A percentile compares a stretch with the other conserved stretches of the same genome.
Evolutionary conservation across 2,329 filamentous ascomycete genomes (phyloP).

Genomic region (Xylariomycetidae sp.): DNA sequence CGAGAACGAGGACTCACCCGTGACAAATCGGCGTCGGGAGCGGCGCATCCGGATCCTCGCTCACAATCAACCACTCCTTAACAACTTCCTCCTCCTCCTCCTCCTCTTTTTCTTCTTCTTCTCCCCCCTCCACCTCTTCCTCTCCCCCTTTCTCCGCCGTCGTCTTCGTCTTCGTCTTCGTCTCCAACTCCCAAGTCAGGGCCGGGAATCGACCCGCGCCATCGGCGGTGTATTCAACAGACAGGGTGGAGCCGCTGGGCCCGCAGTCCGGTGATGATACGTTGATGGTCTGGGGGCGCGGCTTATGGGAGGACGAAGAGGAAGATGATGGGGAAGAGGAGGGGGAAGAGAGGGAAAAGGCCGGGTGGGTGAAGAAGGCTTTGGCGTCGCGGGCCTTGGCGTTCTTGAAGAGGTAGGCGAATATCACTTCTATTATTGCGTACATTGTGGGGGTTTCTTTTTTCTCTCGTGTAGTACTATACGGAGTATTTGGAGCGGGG

Average conservation of each 20-base stretch:
- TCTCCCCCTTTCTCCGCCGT: too few species aligned
- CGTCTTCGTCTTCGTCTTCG: too few species aligned
- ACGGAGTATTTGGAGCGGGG: too few species aligned
- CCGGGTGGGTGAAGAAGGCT: slow-evolving; percentile 31
- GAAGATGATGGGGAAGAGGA: too few species aligned
- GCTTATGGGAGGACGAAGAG: too few species aligned
- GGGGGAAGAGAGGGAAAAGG: slow-evolving; percentile 28
- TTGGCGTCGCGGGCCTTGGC: slow-evolving; percentile 33
- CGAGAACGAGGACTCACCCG: slow-evolving; percentile 33
- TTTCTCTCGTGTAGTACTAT: too few species aligned
- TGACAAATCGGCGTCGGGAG: slow-evolving; percentile 40
- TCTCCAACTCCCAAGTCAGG: slow-evolving; percentile 38
- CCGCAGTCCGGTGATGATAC: slow-evolving; percentile 38
- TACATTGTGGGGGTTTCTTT: too few species aligned
- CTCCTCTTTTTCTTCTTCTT: too few species aligned
- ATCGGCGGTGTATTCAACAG: slow-evolving; percentile 33
- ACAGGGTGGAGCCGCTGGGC: slow-evolving; percentile 29
- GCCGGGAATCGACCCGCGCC: slow-evolving; percentile 36
- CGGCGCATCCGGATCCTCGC: slow-evolving; percentile 43
- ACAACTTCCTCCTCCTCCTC: too few species aligned
- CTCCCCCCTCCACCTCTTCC: too few species aligned
- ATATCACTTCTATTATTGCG: slow-evolving; percentile 28
- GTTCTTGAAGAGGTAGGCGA: slow-evolving; percentile 36
- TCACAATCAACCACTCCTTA: slow-evolving; percentile 41
- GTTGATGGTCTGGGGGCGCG: slow-evolving; percentile 34